These are phyloP conservation scores for Emericellopsis terricola DNA, from an alignment of 495 filamentous ascomycete species.

Conservation along the genomic window DNA sequence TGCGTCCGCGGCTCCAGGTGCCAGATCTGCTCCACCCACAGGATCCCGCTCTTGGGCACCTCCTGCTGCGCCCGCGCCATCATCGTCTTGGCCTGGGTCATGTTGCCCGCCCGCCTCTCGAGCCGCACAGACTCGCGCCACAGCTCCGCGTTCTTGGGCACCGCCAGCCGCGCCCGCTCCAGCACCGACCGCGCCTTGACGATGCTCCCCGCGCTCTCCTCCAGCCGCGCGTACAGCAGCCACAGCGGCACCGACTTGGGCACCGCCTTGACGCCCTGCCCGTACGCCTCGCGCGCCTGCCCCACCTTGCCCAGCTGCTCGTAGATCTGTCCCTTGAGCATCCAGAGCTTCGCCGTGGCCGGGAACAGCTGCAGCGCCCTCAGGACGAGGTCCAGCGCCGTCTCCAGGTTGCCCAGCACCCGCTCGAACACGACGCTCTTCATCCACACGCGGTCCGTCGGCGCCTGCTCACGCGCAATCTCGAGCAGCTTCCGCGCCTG, in stretches of 20 bases:
- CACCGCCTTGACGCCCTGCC: conserved; percentile 72
- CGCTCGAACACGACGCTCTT: conserved; percentile 87
- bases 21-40: conserved; percentile 92
- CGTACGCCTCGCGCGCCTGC: conserved; percentile 82
- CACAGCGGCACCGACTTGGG: conserved; percentile 71
- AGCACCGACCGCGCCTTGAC: conserved; percentile 88
- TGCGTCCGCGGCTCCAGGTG: conserved; percentile 81
- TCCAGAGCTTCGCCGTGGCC: conserved; percentile 75
- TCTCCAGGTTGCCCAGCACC: conserved; percentile 57
- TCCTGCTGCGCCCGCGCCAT: conserved; percentile 91
- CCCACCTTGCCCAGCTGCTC: conserved; percentile 56
- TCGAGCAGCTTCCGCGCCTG: conserved; percentile 65
- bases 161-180: conserved; percentile 70
- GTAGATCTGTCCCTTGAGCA: conserved; percentile 98
- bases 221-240: conserved; percentile 71
- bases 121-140: conserved; percentile 87
- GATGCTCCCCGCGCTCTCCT: conserved; percentile 66
- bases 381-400: conserved; percentile 70
- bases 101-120: conserved; percentile 75
- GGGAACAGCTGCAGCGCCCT: conserved; percentile 83
- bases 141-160: conserved; percentile 68
- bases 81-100: conserved; percentile 63
- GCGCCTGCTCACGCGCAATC: conserved; percentile 66
- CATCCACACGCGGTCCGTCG: conserved; percentile 92
- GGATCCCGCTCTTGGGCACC: conserved; percentile 68